phyloP scores from a whole-genome alignment of 768 basidiomycete species.

The Boletus patriciae region DNA sequence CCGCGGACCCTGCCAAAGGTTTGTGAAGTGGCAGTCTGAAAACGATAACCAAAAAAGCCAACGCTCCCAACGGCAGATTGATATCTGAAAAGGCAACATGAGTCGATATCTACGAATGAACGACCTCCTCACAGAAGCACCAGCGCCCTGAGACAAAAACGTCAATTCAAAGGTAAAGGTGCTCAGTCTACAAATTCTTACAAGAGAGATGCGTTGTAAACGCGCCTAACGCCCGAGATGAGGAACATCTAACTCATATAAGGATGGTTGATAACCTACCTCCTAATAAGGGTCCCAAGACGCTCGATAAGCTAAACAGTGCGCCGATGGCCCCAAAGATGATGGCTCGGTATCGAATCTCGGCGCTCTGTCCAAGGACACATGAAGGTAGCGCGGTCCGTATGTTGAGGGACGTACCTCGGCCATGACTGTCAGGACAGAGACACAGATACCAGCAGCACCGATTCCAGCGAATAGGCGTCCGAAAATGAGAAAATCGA shows the following conservation, averaged over 20 bases:
- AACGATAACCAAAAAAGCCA: conserved; percentile 6
- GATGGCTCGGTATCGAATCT: conserved; percentile 9
- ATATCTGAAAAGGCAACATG: conserved; percentile 6
- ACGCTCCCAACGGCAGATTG: conserved; percentile 14
- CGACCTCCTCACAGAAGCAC: conserved; percentile 16
- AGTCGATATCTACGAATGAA: not conserved
- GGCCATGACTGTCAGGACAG: conserved; percentile 15
- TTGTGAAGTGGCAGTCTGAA: conserved; percentile 7
- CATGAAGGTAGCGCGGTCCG: not conserved
- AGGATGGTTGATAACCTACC: not conserved
- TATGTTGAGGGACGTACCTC: conserved; percentile 1
- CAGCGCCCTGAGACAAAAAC: conserved; percentile 11
- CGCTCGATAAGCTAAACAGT: conserved; percentile 7
- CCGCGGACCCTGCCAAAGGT: not conserved
- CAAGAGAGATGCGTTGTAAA: conserved; percentile 14
- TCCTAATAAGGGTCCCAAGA: conserved; percentile 14
- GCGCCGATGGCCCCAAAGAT: conserved; percentile 13
- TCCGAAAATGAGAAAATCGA: conserved; percentile 63
- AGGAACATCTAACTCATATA: not conserved
- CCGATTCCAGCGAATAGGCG: conserved; percentile 67
- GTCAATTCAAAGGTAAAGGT: not conserved
- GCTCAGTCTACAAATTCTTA: not conserved
- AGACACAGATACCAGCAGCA: conserved; percentile 55
- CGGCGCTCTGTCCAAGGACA: not conserved
- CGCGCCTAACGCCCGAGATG: conserved; percentile 4